These are phyloP conservation scores for Clathrospora elynae DNA, from an alignment of 2,329 filamentous ascomycete genomes.

Conservation along the genomic window DNA sequence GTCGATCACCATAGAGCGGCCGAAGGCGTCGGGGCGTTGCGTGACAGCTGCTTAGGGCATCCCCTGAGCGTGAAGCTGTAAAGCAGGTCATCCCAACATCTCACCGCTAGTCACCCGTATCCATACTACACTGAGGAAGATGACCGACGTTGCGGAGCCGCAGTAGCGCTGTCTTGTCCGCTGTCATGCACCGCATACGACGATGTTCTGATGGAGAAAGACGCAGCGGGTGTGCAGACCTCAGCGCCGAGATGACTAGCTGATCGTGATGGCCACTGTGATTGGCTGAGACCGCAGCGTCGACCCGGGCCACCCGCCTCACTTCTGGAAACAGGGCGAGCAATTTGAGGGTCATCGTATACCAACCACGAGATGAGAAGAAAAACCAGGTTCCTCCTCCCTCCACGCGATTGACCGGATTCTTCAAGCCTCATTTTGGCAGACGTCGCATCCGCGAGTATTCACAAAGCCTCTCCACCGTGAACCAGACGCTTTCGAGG, in stretches of 20 bases:
- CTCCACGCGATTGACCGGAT: constrained; percentile 18
- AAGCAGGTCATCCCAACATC: constrained; percentile 33
- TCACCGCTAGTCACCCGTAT: constrained; percentile 37
- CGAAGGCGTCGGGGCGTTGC: constrained; percentile 28
- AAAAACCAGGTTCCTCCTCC: constrained; percentile 13
- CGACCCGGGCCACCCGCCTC: constrained; percentile 37
- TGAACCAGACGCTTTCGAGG: too few relatives aligned
- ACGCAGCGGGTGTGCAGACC: constrained; percentile 23
- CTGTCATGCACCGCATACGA: constrained; percentile 28
- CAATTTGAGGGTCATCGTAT: constrained; percentile 20
- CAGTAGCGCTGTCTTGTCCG: constrained; percentile 28
- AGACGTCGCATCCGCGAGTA: too few relatives aligned
- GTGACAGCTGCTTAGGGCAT: constrained; percentile 18
- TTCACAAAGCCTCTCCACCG: too few relatives aligned
- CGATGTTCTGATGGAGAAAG: constrained; percentile 21
- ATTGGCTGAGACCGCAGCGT: constrained; percentile 34
- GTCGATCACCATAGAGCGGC: constrained; percentile 36
- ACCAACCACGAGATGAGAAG: constrained; percentile 17
- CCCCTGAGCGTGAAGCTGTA: constrained; percentile 36
- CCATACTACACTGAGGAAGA: constrained; percentile 16
- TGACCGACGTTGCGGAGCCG: constrained; percentile 23
- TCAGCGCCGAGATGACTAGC: constrained; percentile 22
- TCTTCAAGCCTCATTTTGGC: constrained; percentile 9
- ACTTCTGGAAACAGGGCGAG: constrained; percentile 41
- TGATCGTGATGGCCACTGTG: constrained; percentile 18